Evolutionary conservation across 2,329 filamentous ascomycete species (phyloP).

Genomic region (Coniochaeta sp.): DNA sequence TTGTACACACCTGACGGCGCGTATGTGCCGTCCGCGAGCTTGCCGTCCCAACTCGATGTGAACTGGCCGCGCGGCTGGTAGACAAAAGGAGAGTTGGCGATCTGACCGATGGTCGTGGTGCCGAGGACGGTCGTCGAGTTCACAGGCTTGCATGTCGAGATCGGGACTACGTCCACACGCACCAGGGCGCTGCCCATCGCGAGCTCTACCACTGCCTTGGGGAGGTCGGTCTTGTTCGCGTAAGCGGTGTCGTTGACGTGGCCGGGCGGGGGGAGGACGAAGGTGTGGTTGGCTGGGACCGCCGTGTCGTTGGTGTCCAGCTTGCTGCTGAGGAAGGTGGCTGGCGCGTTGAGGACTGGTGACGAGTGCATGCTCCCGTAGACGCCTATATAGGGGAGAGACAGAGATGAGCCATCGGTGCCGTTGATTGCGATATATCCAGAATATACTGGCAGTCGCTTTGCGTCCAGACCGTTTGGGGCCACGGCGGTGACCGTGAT

Average conservation of each 20-base stretch:
- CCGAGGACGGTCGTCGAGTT: constrained; percentile 23
- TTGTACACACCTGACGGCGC: constrained; percentile 42
- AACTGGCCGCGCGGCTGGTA: constrained; percentile 24
- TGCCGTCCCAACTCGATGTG: constrained; percentile 34
- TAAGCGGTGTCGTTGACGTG: constrained; percentile 20
- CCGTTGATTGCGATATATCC: constrained; percentile 38
- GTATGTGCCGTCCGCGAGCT: constrained; percentile 36
- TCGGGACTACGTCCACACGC: constrained; percentile 35
- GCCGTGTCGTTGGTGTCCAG: constrained; percentile 13
- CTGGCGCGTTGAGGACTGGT: constrained; percentile 22
- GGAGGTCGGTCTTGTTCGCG: constrained; percentile 21
- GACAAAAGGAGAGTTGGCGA: constrained; percentile 30
- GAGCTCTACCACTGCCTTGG: constrained; percentile 30
- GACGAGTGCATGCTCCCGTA: constrained; percentile 28
- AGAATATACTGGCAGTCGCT: constrained; percentile 38
- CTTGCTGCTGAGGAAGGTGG: constrained; percentile 20
- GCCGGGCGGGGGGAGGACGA: constrained; percentile 32
- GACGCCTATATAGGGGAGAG: constrained; percentile 30
- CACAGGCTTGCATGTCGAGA: constrained; percentile 17
- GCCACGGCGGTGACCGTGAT: constrained; percentile 37
- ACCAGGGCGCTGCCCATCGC: constrained; percentile 37
- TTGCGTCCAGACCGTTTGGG: constrained; percentile 26
- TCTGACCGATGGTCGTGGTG: constrained; percentile 32
- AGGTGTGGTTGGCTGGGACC: constrained; percentile 27
- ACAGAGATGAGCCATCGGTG: constrained; percentile 28